These are phyloP conservation scores for Yarrowia deformans DNA, from an alignment of 805 yeast genomes.

Conservation along the genomic window DNA sequence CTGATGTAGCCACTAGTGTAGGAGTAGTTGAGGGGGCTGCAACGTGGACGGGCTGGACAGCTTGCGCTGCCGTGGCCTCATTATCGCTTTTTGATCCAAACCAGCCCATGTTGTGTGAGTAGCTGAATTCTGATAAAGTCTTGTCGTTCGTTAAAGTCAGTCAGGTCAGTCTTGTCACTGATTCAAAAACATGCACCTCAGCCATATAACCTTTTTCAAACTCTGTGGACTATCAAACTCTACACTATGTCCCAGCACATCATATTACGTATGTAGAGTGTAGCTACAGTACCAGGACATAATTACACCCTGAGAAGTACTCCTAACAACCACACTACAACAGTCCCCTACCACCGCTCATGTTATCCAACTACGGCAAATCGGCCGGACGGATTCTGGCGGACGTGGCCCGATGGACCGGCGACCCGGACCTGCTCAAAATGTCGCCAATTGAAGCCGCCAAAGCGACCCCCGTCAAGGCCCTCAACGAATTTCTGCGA, in stretches of 20 bases:
- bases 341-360: neutral
- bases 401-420: slow-evolving; percentile 46
- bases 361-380: slow-evolving; percentile 37
- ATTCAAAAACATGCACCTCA: neutral
- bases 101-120: slow-evolving; percentile 26
- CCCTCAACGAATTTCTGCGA: slow-evolving; percentile 41
- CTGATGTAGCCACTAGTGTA: neutral
- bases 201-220: neutral
- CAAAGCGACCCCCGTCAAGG: slow-evolving; percentile 37
- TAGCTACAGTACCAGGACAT: too few relatives aligned
- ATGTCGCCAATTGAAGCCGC: slow-evolving; percentile 42
- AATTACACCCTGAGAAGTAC: neutral
- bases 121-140: too few relatives aligned
- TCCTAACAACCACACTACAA: neutral
- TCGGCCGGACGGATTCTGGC: slow-evolving; percentile 47
- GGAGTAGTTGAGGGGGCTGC: neutral
- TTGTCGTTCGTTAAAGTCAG: too few relatives aligned
- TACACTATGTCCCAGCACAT: too few relatives aligned
- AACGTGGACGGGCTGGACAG: neutral
- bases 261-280: neutral
- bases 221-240: too few relatives aligned
- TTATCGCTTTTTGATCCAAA: slow-evolving; percentile 10
- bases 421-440: slow-evolving; percentile 41
- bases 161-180: neutral
- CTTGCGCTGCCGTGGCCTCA: neutral